These are phyloP conservation scores for Xanthoparmelia taractica DNA, from an alignment of 495 filamentous ascomycete species.

Conservation along the genomic window DNA sequence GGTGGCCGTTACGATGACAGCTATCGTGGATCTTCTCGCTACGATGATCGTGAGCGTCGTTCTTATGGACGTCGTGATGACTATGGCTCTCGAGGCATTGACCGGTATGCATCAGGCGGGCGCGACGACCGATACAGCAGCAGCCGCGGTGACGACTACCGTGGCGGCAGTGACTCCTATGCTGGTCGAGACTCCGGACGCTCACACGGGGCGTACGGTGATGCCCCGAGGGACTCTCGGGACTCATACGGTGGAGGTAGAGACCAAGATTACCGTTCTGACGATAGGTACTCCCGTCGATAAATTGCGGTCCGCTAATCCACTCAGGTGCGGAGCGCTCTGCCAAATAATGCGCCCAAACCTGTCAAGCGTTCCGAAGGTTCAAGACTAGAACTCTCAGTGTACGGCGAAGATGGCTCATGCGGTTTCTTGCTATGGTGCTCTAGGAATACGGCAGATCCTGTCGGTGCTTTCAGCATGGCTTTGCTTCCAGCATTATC, in stretches of 20 bases:
- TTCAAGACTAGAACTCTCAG: constrained; percentile 5
- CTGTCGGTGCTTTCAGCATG: constrained; percentile 15
- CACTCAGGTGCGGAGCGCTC: constrained; percentile 30
- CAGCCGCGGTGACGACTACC: constrained; percentile 45
- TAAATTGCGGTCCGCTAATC: constrained; percentile 27
- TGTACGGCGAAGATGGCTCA: constrained; percentile 9
- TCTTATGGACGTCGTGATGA: constrained; percentile 53
- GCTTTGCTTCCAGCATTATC: constrained; percentile 14
- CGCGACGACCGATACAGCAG: constrained; percentile 55
- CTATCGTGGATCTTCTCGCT: constrained; percentile 38
- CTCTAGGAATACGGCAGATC: constrained; percentile 15
- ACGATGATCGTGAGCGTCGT: constrained; percentile 45
- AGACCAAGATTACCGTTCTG: constrained; percentile 27
- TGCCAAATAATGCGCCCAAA: constrained; percentile 29
- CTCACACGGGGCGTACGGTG: constrained; percentile 37
- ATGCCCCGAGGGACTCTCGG: constrained; percentile 27
- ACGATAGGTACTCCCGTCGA: constrained; percentile 30
- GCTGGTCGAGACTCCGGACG: constrained; percentile 39
- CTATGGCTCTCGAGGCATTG: constrained; percentile 58
- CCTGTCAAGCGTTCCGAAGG: constrained; percentile 18
- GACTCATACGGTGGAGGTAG: constrained; percentile 30
- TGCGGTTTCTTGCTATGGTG: constrained; percentile 16
- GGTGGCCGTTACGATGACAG: constrained; percentile 33
- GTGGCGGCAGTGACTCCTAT: constrained; percentile 38
- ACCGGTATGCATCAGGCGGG: constrained; percentile 55